These are phyloP conservation scores for Pterocarpus santalinus DNA, from an alignment of 306 rosid species.

Conservation along the genomic window DNA sequence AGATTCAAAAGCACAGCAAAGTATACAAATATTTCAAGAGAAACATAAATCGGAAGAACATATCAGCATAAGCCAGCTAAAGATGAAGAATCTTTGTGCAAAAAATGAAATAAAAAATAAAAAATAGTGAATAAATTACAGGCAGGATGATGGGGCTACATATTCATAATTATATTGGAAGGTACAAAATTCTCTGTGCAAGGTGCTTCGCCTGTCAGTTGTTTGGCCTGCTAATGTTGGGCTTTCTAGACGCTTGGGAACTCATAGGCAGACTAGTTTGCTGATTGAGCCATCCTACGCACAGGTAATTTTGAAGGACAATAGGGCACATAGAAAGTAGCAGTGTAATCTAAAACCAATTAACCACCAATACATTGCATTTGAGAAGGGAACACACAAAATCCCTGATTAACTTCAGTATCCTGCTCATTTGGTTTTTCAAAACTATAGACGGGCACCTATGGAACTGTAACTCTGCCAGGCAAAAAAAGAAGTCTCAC, in stretches of 20 bases:
- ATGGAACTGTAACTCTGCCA: not conserved
- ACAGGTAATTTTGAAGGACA: not conserved
- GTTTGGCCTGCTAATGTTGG: not conserved
- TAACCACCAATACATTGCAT: not conserved
- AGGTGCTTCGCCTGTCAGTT: conserved; percentile 11
- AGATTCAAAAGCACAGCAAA: not conserved
- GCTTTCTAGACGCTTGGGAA: not conserved
- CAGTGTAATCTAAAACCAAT: conserved; percentile 8
- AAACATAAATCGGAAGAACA: conserved; percentile 32
- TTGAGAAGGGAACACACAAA: not conserved
- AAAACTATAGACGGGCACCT: not conserved
- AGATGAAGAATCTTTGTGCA: conserved; percentile 7
- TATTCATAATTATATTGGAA: conserved; percentile 32
- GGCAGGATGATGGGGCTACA: not conserved
- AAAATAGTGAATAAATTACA: conserved; percentile 6
- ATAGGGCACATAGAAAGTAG: not conserved
- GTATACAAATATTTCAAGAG: conserved; percentile 1
- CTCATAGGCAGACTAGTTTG: not conserved
- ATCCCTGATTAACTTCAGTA: not conserved
- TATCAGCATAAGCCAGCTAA: not conserved
- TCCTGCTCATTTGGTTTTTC: not conserved
- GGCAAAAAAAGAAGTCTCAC: not conserved
- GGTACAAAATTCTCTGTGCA: conserved; percentile 18
- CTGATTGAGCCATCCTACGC: conserved; percentile 5
- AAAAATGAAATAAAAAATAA: not conserved